Conservation (phyloP, 2,329 filamentous ascomycete genomes). For the Verticillium zaregamsianum region DNA sequence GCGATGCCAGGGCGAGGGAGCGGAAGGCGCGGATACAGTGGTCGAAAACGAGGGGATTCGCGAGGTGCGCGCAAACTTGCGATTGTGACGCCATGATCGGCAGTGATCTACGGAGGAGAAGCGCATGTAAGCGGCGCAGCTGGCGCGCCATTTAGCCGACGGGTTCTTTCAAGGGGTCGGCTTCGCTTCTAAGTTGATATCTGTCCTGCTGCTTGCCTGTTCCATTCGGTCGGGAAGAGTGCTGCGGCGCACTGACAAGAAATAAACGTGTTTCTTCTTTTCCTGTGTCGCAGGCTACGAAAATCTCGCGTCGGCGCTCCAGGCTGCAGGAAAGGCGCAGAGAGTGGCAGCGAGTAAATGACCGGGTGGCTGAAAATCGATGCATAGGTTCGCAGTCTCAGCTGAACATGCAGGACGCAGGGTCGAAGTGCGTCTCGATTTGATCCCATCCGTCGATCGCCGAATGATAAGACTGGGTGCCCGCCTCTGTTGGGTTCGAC, state of each 20-base stretch:
- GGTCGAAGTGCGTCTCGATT: not conserved
- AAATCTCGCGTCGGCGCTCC: not conserved
- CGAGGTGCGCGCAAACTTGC: not conserved
- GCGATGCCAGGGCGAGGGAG: not conserved
- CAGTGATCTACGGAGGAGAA: not conserved
- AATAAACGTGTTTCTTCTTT: no score
- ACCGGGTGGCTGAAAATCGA: not conserved
- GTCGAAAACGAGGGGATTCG: not conserved
- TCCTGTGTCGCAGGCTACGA: no score
- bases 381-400: no score
- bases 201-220: no score
- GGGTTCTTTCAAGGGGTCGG: not conserved
- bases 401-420: not conserved
- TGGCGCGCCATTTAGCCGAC: not conserved
- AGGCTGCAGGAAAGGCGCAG: not conserved
- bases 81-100: not conserved
- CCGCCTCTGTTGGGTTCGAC: not conserved
- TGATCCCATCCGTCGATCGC: not conserved
- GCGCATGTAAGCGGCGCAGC: not conserved
- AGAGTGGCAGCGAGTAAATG: not conserved
- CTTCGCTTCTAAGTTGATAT: not conserved
- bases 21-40: not conserved
- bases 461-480: not conserved
- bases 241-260: no score
- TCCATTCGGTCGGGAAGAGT: no score